Evolutionary conservation across 2,329 filamentous ascomycete species (phyloP), one percentile per base, ranked within the genome.

Genomic region (Fusarium sp.): DNA sequence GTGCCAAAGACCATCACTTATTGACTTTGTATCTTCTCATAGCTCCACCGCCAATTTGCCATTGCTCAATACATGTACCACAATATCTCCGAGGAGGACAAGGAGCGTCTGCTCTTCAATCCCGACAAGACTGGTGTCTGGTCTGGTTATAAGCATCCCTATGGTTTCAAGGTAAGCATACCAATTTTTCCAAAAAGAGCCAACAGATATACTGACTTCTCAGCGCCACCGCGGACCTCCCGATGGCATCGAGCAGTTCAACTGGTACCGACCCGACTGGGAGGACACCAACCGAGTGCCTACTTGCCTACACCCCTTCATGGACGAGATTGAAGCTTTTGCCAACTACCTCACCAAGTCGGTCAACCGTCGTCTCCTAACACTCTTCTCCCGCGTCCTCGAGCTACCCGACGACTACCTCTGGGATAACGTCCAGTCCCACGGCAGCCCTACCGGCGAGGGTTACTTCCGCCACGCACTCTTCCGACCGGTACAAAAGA

Each of bases 221-320:
- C 54, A 82, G 80, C 81, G 83, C 45, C 74, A 81, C 39, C 79
- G 77, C 3, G 83, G 81, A 3, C 70, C 77, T 14, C 72, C 78
- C 17, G 85, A 86, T 68, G 84, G 84, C 5, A 86, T 86, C 55
- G 84, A 87, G 66, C 84, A 86, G 62, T 87, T 86, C 75, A 86
- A 86, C 75, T 86, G 81, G 80, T 86, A 86, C 75, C 81, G 78
- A 24, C 73, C 73, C 1, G 83, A 86, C 46, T 85, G 81, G 80
- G 75, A 81, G 61, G 75, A 82, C 58, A 66, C 75, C 22, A 72
- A 79, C 48, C 86, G 81, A 9, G 76, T 81, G 1, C 85, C 84
- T 2, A 78, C 63, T n/a, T 86, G 83, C 72, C 69, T 85, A 76
- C 81, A 82, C 69, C 68, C 69, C 6, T 68, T 72, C 18, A 72